A percentile compares a stretch with the other conserved stretches of the same genome.
Evolutionary conservation across 495 filamentous ascomycete genomes (phyloP).

Genomic region (Lindgomyces ingoldianus): DNA sequence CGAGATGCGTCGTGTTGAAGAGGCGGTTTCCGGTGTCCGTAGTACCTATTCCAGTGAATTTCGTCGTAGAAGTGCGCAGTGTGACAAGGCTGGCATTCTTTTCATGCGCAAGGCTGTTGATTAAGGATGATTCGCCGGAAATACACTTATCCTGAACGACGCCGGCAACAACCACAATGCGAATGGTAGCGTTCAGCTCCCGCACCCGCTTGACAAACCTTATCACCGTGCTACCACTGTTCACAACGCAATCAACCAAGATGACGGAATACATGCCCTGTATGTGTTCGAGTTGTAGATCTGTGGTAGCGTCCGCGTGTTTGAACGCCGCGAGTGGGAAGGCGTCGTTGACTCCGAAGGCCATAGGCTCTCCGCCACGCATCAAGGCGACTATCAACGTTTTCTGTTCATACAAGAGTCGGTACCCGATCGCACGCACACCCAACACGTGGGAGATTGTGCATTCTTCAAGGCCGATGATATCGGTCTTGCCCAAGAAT

Average conservation of each 20-base stretch:
- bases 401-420: conserved; percentile 52
- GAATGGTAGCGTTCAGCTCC: conserved; percentile 46
- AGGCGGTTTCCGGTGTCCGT: conserved; percentile 63
- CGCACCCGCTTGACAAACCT: conserved; percentile 59
- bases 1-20: conserved; percentile 51
- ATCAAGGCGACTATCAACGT: conserved; percentile 64
- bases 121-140: neutral
- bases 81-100: conserved; percentile 50
- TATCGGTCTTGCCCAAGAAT: conserved; percentile 50
- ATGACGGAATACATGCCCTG: conserved; percentile 39
- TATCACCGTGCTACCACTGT: conserved; percentile 56
- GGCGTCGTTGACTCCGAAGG: conserved; percentile 60
- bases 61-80: conserved; percentile 58
- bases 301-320: conserved; percentile 53
- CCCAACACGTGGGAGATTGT: conserved; percentile 59
- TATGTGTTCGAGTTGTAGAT: conserved; percentile 53
- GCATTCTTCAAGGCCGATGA: conserved; percentile 58
- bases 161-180: conserved; percentile 59
- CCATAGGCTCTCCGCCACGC: conserved; percentile 69
- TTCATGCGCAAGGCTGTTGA: neutral
- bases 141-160: conserved; percentile 55
- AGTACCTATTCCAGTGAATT: conserved; percentile 53
- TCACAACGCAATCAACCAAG: conserved; percentile 65
- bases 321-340: conserved; percentile 59
- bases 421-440: conserved; percentile 52